Conservation (phyloP, 352 stramenopile species). For the Globisporangium polare region DNA sequence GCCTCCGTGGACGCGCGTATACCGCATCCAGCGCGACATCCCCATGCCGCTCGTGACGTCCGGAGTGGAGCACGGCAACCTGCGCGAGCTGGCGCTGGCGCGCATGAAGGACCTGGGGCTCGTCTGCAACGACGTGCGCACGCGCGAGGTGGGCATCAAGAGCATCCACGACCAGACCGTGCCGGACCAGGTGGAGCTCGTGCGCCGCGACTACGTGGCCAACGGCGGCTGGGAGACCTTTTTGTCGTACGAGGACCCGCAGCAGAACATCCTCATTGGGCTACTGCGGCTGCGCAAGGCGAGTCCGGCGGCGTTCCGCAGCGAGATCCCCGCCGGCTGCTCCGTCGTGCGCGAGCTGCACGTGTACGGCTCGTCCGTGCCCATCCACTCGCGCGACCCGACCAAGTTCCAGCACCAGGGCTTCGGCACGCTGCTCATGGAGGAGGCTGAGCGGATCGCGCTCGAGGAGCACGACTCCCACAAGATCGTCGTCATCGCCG, state of each 20-base stretch:
- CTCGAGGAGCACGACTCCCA: slow-evolving; percentile 92
- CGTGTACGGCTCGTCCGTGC: slow-evolving; percentile 96
- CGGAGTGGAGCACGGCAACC: slow-evolving; percentile 95
- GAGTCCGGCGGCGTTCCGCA: slow-evolving; percentile 75
- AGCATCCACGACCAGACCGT: slow-evolving; percentile 93
- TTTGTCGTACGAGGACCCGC: slow-evolving; percentile 94
- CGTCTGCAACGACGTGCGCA: slow-evolving; percentile 94
- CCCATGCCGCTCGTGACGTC: slow-evolving; percentile 97
- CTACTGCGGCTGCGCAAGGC: slow-evolving; percentile 92
- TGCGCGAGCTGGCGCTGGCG: slow-evolving; percentile 91
- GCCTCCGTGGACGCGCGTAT: slow-evolving; percentile 94
- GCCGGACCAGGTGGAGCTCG: slow-evolving; percentile 95
- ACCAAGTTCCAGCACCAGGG: slow-evolving; percentile 97
- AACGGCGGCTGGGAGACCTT: slow-evolving; percentile 98
- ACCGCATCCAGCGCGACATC: slow-evolving; percentile 96
- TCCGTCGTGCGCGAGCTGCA: slow-evolving; percentile 91
- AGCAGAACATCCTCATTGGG: slow-evolving; percentile 96
- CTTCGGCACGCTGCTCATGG: slow-evolving; percentile 96
- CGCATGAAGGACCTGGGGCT: slow-evolving; percentile 92
- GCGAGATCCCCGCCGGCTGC: slow-evolving; percentile 61
- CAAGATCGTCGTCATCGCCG: slow-evolving; percentile 96
- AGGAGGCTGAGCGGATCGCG: slow-evolving; percentile 96
- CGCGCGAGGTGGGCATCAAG: slow-evolving; percentile 95
- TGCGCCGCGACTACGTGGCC: slow-evolving; percentile 94
- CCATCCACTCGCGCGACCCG: slow-evolving; percentile 91